Conservation (phyloP, 768 basidiomycete species). For the Termitomyces bulborhizus region DNA sequence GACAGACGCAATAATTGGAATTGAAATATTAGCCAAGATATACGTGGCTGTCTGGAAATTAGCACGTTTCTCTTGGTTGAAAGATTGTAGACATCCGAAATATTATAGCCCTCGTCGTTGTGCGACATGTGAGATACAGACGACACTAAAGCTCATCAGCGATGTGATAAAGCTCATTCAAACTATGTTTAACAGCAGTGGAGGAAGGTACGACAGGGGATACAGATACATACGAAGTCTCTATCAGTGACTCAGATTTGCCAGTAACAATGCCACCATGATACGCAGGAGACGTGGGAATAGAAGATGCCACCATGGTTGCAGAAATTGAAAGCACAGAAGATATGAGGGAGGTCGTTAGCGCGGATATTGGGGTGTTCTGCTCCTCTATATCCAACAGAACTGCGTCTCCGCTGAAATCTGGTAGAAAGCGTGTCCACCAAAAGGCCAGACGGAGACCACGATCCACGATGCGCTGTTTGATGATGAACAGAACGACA, state of each 20-base stretch:
- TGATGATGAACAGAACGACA: slow-evolving; percentile 80
- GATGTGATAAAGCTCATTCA: not conserved
- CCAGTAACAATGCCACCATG: not conserved
- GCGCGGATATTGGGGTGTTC: not conserved
- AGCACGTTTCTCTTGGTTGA: too few relatives aligned
- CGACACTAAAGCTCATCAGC: slow-evolving; percentile 4
- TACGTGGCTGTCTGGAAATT: too few relatives aligned
- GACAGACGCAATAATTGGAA: too few relatives aligned
- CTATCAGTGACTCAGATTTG: not conserved
- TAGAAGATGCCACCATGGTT: not conserved
- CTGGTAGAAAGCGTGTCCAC: slow-evolving; percentile 79
- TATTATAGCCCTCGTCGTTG: not conserved
- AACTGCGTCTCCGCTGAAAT: slow-evolving; percentile 31
- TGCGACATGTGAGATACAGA: not conserved
- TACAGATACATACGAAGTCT: not conserved
- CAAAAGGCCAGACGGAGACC: slow-evolving; percentile 76
- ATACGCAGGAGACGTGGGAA: not conserved
- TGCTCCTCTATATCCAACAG: slow-evolving; percentile 32
- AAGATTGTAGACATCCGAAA: too few relatives aligned
- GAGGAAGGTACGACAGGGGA: not conserved
- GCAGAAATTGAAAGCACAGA: slow-evolving; percentile 1
- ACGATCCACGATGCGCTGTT: slow-evolving; percentile 80
- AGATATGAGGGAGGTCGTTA: slow-evolving; percentile 2
- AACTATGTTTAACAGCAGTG: not conserved
- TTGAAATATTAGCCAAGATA: too few relatives aligned